phyloP scores from a whole-genome alignment of 768 basidiomycete species.

The Suillus paluster region DNA sequence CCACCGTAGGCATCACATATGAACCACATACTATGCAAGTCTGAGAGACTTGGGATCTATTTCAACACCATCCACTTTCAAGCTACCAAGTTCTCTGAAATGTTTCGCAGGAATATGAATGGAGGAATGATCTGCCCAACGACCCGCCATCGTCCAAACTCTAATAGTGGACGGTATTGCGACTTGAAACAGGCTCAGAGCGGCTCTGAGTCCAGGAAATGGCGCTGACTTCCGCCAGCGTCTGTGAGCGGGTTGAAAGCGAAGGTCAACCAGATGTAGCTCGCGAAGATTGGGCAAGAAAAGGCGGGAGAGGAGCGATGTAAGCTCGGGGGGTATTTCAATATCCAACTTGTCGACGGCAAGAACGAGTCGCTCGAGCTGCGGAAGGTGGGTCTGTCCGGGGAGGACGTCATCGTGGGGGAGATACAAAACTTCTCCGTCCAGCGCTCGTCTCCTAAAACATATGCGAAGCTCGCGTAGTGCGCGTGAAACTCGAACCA shows the following conservation, averaged over 20 bases:
- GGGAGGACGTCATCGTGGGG: constrained; percentile 37
- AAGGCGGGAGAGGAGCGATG: constrained; percentile 54
- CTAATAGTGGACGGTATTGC: constrained; percentile 8
- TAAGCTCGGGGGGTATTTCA: constrained; percentile 66
- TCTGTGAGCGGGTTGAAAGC: constrained; percentile 9
- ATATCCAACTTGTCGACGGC: constrained; percentile 57
- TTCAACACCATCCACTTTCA: not conserved
- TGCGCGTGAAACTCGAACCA: constrained; percentile 57
- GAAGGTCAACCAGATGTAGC: constrained; percentile 52
- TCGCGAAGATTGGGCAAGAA: constrained; percentile 51
- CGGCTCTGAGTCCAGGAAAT: not conserved
- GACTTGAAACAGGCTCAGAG: not conserved
- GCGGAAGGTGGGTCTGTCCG: constrained; percentile 37
- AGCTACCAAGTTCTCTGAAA: constrained; percentile 3
- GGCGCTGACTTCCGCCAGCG: not conserved
- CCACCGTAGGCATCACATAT: no score
- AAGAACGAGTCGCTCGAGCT: constrained; percentile 52
- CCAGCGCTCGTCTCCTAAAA: constrained; percentile 48
- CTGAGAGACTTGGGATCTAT: not conserved
- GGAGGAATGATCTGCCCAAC: constrained; percentile 28
- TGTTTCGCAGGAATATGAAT: constrained; percentile 16
- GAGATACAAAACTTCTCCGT: constrained; percentile 23
- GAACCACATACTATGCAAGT: no score
- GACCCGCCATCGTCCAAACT: constrained; percentile 27
- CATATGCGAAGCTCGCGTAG: constrained; percentile 59